Evolutionary conservation across 441 rosid species (phyloP).

Genomic region (Rhodomyrtus psidioides): DNA sequence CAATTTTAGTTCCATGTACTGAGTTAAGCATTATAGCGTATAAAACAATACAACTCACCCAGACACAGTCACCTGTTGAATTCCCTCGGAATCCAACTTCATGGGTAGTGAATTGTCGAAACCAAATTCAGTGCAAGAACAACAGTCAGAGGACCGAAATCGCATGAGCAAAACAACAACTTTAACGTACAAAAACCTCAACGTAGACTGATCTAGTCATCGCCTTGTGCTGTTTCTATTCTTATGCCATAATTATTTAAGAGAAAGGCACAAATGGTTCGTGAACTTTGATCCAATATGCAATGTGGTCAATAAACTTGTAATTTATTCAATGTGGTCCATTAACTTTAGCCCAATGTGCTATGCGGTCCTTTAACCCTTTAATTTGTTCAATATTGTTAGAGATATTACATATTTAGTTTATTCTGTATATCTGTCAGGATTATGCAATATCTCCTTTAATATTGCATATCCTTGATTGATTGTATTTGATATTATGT

Average conservation of each 20-base stretch:
- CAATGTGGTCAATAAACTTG: too few relatives aligned
- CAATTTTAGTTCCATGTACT: not conserved
- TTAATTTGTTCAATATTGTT: too few relatives aligned
- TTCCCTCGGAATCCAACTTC: not conserved
- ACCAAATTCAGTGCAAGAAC: not conserved
- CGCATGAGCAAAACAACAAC: not conserved
- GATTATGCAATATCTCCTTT: too few relatives aligned
- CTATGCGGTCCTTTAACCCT: too few relatives aligned
- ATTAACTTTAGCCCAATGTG: too few relatives aligned
- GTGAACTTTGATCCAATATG: too few relatives aligned
- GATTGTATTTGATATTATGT: too few relatives aligned
- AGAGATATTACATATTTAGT: too few relatives aligned
- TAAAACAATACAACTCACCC: not conserved
- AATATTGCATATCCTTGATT: too few relatives aligned
- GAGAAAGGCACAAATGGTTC: too few relatives aligned
- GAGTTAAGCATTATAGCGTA: not conserved
- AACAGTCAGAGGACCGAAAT: not conserved
- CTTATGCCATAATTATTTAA: not conserved
- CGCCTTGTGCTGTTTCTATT: not conserved
- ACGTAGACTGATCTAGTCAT: not conserved
- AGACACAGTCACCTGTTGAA: not conserved
- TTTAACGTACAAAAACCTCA: not conserved
- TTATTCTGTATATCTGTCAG: too few relatives aligned
- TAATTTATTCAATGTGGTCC: too few relatives aligned
- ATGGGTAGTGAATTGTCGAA: not conserved